phyloP scores from a whole-genome alignment of 192 early-diverging fungal species.

The Dispira parvispora region DNA sequence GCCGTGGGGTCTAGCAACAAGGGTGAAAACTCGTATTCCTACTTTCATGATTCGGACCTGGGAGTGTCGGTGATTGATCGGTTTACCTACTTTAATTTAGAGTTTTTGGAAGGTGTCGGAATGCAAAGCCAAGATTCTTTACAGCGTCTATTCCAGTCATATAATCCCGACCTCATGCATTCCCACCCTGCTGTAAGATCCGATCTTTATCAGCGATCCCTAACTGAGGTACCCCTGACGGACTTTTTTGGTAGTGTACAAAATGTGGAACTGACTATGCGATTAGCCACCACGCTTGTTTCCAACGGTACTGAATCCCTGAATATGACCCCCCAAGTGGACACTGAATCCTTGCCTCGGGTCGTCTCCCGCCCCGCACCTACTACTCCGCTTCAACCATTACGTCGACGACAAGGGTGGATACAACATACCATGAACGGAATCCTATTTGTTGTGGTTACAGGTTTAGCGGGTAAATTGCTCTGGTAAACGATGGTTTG shows the following conservation, averaged over 20 bases:
- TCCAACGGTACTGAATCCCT: no score
- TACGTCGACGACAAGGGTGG: no score
- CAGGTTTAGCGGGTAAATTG: no score
- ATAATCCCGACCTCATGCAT: conserved; percentile 50
- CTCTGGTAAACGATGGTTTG: no score
- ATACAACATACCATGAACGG: no score
- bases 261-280: conserved; percentile 62
- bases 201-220: conserved; percentile 63
- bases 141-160: conserved; percentile 63
- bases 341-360: no score
- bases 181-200: conserved; percentile 75
- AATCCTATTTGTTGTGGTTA: no score
- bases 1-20: conserved; percentile 74
- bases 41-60: conserved; percentile 63
- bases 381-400: no score
- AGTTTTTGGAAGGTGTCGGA: conserved; percentile 76
- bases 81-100: conserved; percentile 90
- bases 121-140: conserved; percentile 61
- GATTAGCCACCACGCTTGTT: conserved; percentile 11
- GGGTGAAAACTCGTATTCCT: conserved; percentile 85
- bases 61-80: conserved; percentile 97
- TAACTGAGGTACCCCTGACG: conserved; percentile 70
- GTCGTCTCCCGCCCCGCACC: no score
- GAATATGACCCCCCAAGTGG: no score
- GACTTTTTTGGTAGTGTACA: conserved; percentile 97